Conservation (phyloP, 1,139 yeast species). For the Diutina scorzettiae region DNA sequence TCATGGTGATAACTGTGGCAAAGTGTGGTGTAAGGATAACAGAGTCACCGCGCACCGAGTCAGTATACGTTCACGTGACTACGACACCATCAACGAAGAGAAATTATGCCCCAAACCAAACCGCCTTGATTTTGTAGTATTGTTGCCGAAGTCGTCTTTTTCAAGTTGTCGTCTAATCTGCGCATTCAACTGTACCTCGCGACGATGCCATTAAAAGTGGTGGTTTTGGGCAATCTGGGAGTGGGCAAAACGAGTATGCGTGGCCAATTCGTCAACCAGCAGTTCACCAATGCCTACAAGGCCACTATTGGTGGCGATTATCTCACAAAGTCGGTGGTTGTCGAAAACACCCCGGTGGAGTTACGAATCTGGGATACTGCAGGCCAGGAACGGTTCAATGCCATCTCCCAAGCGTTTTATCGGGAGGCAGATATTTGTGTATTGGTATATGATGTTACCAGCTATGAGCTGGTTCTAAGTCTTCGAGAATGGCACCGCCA, state of each 20-base stretch:
- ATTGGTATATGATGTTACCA: constrained; percentile 83
- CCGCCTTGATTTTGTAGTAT: too few relatives aligned
- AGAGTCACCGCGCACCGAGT: too few relatives aligned
- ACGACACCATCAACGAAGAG: too few relatives aligned
- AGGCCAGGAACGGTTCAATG: constrained; percentile 95
- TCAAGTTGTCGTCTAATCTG: too few relatives aligned
- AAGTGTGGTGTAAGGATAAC: not conserved
- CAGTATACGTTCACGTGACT: too few relatives aligned
- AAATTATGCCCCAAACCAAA: too few relatives aligned
- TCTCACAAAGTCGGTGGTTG: constrained; percentile 50
- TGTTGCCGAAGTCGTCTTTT: too few relatives aligned
- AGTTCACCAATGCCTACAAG: constrained; percentile 45
- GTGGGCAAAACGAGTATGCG: constrained; percentile 54
- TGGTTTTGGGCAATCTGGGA: constrained; percentile 47
- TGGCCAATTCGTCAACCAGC: constrained; percentile 45
- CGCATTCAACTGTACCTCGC: too few relatives aligned
- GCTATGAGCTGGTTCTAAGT: constrained; percentile 40
- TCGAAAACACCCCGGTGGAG: constrained; percentile 18
- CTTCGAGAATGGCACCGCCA: constrained; percentile 40
- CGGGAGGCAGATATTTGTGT: constrained; percentile 99
- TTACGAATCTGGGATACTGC: constrained; percentile 98
- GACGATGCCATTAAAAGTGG: constrained; percentile 30
- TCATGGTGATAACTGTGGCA: not conserved
- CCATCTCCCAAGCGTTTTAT: constrained; percentile 93
- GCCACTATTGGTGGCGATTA: constrained; percentile 90